A percentile compares a stretch with the other conserved stretches of the same genome.
These are phyloP conservation scores for Vachellia collinsii DNA, from an alignment of 306 rosid genomes.

Conservation along the genomic window DNA sequence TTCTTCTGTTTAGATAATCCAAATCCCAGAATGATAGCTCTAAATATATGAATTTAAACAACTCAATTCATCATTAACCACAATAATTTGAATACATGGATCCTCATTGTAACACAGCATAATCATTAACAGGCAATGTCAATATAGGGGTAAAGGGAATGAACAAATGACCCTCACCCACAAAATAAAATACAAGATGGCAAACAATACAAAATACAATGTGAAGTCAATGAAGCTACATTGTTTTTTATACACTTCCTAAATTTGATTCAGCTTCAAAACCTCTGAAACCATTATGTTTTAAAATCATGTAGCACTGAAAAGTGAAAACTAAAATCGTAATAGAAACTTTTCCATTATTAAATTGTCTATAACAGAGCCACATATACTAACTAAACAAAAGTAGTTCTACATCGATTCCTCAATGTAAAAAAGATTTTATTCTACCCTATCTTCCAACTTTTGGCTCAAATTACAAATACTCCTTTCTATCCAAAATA, in stretches of 20 bases:
- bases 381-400: neutral
- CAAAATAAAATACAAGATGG: neutral
- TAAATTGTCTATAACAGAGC: neutral
- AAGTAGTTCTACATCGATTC: slow-evolving; percentile 14
- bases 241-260: neutral
- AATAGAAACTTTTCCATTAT: neutral
- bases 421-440: slow-evolving; percentile 4
- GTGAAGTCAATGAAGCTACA: neutral
- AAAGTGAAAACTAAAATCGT: neutral
- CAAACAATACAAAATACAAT: neutral
- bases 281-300: neutral
- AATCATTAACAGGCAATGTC: neutral
- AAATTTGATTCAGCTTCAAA: neutral
- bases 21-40: slow-evolving; percentile 1
- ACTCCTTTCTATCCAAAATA: neutral
- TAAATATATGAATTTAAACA: slow-evolving; percentile 20
- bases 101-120: neutral
- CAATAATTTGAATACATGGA: slow-evolving; percentile 14
- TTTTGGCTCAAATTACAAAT: slow-evolving; percentile 3
- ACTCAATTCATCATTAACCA: slow-evolving; percentile 14
- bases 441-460: neutral
- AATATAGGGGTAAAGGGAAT: neutral
- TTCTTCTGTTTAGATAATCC: neutral
- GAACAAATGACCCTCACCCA: neutral
- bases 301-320: neutral